A percentile compares a stretch with the other conserved stretches of the same genome.
These are phyloP conservation scores for Pseudogymnoascus sp. DNA, from an alignment of 2,329 filamentous ascomycete species.

Conservation along the genomic window DNA sequence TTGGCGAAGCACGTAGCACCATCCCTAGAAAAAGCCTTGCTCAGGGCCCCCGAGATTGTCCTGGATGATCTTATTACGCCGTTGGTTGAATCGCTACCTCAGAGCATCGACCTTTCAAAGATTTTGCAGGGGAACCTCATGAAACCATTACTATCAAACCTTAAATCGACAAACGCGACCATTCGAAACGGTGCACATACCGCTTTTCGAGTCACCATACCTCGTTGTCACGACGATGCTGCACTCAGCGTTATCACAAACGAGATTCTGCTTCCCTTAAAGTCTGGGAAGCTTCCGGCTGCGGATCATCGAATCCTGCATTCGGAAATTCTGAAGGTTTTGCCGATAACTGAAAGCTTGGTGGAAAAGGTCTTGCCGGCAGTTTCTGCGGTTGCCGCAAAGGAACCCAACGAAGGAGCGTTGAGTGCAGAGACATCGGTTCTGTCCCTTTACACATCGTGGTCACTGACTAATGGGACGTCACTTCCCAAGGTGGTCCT, in stretches of 20 bases:
- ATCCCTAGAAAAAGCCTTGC: slow-evolving; percentile 76
- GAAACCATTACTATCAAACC: slow-evolving; percentile 80
- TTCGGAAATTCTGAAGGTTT: slow-evolving; percentile 65
- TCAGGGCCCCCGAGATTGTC: slow-evolving; percentile 85
- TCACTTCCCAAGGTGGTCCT: slow-evolving; percentile 58
- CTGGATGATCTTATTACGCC: slow-evolving; percentile 70
- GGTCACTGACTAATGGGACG: slow-evolving; percentile 51
- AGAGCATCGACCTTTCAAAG: slow-evolving; percentile 67
- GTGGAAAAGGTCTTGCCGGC: slow-evolving; percentile 59
- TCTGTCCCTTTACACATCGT: slow-evolving; percentile 56
- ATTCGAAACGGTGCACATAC: slow-evolving; percentile 70
- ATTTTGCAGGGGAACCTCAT: slow-evolving; percentile 64
- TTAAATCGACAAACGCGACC: slow-evolving; percentile 77
- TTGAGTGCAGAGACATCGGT: slow-evolving; percentile 67
- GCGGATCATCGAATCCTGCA: slow-evolving; percentile 79
- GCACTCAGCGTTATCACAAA: slow-evolving; percentile 61
- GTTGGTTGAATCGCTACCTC: slow-evolving; percentile 62
- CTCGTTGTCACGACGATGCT: slow-evolving; percentile 48
- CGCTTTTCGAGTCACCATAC: slow-evolving; percentile 65
- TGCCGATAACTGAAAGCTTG: slow-evolving; percentile 52
- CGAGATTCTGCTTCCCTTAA: slow-evolving; percentile 73
- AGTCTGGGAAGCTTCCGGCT: slow-evolving; percentile 72
- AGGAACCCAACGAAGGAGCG: slow-evolving; percentile 84
- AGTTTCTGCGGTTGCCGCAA: slow-evolving; percentile 61
- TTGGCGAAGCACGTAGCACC: slow-evolving; percentile 69